Base-by-base conservation (phyloP, 2,329 filamentous ascomycete genomes). In the Fusarium metavorans region DNA sequence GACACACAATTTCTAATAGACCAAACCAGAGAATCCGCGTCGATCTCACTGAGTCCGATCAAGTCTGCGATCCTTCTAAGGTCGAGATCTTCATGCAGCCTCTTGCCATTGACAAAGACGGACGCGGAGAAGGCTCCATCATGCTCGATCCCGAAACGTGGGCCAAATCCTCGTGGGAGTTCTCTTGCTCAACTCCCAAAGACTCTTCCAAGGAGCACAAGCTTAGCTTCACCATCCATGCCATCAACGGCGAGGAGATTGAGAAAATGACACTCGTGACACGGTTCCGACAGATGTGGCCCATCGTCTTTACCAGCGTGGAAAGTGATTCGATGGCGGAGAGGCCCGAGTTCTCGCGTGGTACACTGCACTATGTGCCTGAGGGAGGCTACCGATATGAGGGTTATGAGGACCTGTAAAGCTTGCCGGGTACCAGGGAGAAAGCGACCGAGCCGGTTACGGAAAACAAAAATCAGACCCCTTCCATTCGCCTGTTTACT, bases 171-270 rank as follows among this genome's bases (percentile, higher is more conserved):
- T 52, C 48, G 27, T 63, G 60, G 60, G 43, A 63, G 30, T 52
- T 63, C 20, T 50, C 60, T n/a, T 63, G 60, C 43, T 20, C n/a
- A 30, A 27, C 45, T 4, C 60, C 60, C 23, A 37, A 63, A 23
- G 60, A 54, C 34, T 25, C 60, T 13, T 63, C 60, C 20, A 63
- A 48, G 11, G 60, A 63, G 27, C 60, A 63, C 20, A 63, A 63
- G 43, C 43, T 63, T 35, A 23, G 18, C 60, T 52, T 63, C 32
- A n/a, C 43, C 14, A 50, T 63, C 9, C 23, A 63, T 13, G 16
- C 41, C 10, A 30, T 63, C 32, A 32, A 43, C 11, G 57, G 32
- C n/a, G 57, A 32, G 14, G 30, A 60, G n/a, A 20, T 58, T n/a
- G 20, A 37, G n/a, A 35, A 58, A 10, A 27, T 18, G 23, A 18